Evolutionary conservation across 2,329 filamentous ascomycete genomes (phyloP).

Genomic region (Alternaria sp.): DNA sequence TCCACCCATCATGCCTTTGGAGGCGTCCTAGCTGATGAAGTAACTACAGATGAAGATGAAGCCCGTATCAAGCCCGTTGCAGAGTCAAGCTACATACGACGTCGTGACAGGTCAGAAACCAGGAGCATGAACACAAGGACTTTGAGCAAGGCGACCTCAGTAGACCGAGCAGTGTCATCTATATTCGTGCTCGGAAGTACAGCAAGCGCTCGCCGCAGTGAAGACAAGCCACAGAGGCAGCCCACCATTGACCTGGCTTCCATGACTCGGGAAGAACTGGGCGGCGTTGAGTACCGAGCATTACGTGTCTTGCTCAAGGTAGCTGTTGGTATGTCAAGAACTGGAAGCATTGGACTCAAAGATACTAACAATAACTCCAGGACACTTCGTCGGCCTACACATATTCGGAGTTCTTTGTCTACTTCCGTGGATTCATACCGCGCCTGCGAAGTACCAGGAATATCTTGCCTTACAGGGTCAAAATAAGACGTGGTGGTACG

Average conservation of each 20-base stretch:
- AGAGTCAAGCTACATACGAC: slow-evolving; percentile 9
- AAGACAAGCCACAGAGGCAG: slow-evolving; percentile 46
- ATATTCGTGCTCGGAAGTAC: slow-evolving; percentile 57
- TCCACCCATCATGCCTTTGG: not conserved
- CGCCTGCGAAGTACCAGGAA: slow-evolving; percentile 54
- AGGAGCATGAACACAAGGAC: slow-evolving; percentile 29
- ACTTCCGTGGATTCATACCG: slow-evolving; percentile 75
- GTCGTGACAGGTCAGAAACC: slow-evolving; percentile 20
- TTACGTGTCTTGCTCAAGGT: slow-evolving; percentile 84
- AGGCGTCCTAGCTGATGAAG: not conserved
- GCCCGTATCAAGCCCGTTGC: slow-evolving; percentile 18
- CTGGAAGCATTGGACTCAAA: slow-evolving; percentile 42
- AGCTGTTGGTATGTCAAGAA: slow-evolving; percentile 69
- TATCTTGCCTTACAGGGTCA: slow-evolving; percentile 57
- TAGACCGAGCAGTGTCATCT: slow-evolving; percentile 53
- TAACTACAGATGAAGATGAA: slow-evolving; percentile 14
- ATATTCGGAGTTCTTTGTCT: slow-evolving; percentile 76
- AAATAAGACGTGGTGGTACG: slow-evolving; percentile 61
- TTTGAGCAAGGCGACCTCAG: slow-evolving; percentile 47
- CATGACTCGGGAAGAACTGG: slow-evolving; percentile 76
- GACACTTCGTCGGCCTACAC: slow-evolving; percentile 80
- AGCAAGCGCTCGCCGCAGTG: slow-evolving; percentile 67
- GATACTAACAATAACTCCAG: slow-evolving; percentile 37
- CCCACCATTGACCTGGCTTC: slow-evolving; percentile 56
- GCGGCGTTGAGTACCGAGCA: slow-evolving; percentile 94